Base-by-base conservation (phyloP, 192 early-diverging fungal genomes). In the Powellomyces hirtus region DNA sequence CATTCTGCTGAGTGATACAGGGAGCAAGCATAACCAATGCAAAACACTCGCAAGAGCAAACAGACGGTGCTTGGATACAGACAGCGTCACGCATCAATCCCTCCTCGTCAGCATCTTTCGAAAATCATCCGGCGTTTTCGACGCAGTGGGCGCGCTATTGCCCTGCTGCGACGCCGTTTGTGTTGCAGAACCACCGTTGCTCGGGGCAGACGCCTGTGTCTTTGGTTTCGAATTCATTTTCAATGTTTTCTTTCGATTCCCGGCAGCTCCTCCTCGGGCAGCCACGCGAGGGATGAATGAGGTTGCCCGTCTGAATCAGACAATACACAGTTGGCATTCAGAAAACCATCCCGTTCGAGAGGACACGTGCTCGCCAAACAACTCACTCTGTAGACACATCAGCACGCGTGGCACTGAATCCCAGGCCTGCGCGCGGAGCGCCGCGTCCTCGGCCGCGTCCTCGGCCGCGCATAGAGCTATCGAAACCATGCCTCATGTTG, bases 101-200 rank as follows among this genome's bases (percentile, higher is more conserved):
- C 38, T 38, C 29, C 71, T 68, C 18, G 33, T 24, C 44, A 80
- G 20, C 79, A 80, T 75, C 59, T 75, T 77, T 20, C 79, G 35
- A 42, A 80, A 80, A 68, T 80, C 79, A 70, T 80, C 75, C 44
- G 77, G 75, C 5, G 75, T 26, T 63, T 44, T 34, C 1, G 53
- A 34, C 29, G 20, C 53, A 37, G 38, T 20, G 36, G 27, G 37
- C 4, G 45, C n/a, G n/a, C n/a, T n/a, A n/a, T n/a, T n/a, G n/a
- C n/a, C n/a, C n/a, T n/a, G n/a, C n/a, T n/a, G n/a, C n/a, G n/a
- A n/a, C n/a, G n/a, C n/a, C n/a, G n/a, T n/a, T n/a, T n/a, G 13
- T 20, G 49, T 33, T 22, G 13, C 63, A 66, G 6, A 36, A 27
- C 38, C 51, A n/a, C 45, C 49, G 20, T n/a, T 38, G 10, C 29